Conservation (phyloP, 2,329 filamentous ascomycete genomes). For the Talaromyces sp. region DNA sequence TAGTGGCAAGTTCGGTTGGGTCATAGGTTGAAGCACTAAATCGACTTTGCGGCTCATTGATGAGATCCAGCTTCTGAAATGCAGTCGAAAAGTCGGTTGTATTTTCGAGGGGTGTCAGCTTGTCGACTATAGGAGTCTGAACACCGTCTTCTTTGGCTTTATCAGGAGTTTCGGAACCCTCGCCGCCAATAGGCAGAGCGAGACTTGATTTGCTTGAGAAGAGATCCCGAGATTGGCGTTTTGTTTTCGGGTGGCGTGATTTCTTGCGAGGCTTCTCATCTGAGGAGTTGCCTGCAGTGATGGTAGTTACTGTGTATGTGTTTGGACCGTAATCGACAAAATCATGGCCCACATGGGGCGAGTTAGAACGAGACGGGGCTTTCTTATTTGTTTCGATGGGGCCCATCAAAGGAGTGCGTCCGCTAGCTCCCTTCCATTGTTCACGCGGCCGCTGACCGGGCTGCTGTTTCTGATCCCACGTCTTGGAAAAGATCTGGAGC, state of each 20-base stretch:
- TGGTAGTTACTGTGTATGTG: constrained; percentile 11
- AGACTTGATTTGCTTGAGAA: not conserved
- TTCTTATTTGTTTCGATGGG: constrained; percentile 58
- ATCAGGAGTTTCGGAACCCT: not conserved
- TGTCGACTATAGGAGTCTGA: constrained; percentile 6
- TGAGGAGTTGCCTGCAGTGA: constrained; percentile 5
- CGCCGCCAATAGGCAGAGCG: not conserved
- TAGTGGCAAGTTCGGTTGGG: constrained; percentile 11
- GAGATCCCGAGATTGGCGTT: not conserved
- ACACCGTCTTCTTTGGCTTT: not conserved
- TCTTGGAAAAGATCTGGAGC: constrained; percentile 29
- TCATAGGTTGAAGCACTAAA: constrained; percentile 45
- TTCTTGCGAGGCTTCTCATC: constrained; percentile 9
- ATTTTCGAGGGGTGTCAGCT: not conserved
- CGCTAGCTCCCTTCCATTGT: constrained; percentile 70
- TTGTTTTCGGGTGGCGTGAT: constrained; percentile 4
- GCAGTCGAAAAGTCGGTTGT: constrained; percentile 24
- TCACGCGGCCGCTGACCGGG: constrained; percentile 42
- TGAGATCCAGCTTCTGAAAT: constrained; percentile 35
- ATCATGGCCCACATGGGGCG: not conserved
- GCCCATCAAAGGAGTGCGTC: constrained; percentile 59
- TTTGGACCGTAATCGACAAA: not conserved
- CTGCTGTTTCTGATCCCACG: constrained; percentile 17
- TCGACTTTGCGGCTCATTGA: constrained; percentile 54
- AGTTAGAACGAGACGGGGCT: not conserved